Evolutionary conservation across 2,329 filamentous ascomycete genomes (phyloP), one percentile per base, ranked within the genome.

Genomic region (Botrytis squamosa): DNA sequence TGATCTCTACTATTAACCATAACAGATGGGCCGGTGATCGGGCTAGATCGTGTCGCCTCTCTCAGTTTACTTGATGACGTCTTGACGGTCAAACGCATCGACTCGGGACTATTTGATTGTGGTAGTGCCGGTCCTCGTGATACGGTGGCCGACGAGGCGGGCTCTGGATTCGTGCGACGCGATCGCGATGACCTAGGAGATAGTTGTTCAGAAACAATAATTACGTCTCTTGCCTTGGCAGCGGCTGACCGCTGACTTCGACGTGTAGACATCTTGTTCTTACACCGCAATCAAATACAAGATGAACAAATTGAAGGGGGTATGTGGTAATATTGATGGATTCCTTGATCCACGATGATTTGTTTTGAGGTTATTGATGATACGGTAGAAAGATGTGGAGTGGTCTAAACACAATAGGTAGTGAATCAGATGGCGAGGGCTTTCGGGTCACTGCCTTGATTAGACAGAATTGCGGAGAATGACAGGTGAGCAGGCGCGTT

Each of bases 11-110:
- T 76, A 40, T 73, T 77, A 4, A 75, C 74, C 9, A 74, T 63
- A 36, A 75, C 70, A 22, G 77, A 71, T 16, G 74, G 74, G 22
- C 75, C 74, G 33, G 75, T 71, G 33, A 74, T 64, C 10, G 77
- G 74, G 74, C 77, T 79, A 20, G 77, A 74, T 20, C 79, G 75
- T 46, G 79, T 80, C 5, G 79, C 80, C 69, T 81, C 78, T 71
- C 80, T 77, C 22, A 81, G 74, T 74, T 81, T 82, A 77, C 76
- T 81, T 40, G 80, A 78, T 42, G 80, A 79, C 42, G 80, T 78
- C 75, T 81, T 82, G 12, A 81, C 81, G 10, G 80, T 81, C 29
- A 82, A 75, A 73, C 80, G 80, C 76, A 81, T 79, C 46, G 78
- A 78, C 52, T 75, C 73, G 16, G 77, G 77, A 55, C 76, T 78